These are phyloP conservation scores for Boletus tomentosulus DNA, from an alignment of 768 basidiomycete species.

Conservation along the genomic window DNA sequence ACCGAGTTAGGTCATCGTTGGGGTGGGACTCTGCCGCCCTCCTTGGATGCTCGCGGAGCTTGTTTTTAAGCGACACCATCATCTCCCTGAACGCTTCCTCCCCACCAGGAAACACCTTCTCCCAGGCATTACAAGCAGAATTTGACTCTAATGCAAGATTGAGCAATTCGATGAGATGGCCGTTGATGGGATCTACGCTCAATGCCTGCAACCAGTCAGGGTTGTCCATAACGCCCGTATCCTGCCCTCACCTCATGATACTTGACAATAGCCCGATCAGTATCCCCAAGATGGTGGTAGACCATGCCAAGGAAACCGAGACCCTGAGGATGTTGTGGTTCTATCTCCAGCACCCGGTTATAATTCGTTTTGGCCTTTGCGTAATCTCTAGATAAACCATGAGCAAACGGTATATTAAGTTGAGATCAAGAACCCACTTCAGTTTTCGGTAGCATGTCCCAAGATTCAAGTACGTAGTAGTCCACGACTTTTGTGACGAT, in stretches of 20 bases:
- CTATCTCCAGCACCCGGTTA: constrained; percentile 76
- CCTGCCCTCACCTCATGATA: constrained; percentile 78
- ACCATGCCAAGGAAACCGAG: constrained; percentile 90
- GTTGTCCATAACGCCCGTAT: neutral
- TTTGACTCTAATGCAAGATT: constrained; percentile 70
- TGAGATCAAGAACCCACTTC: constrained; percentile 45
- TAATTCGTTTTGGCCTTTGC: constrained; percentile 73
- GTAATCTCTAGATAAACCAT: constrained; percentile 36
- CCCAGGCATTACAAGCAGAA: constrained; percentile 30
- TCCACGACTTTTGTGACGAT: constrained; percentile 80
- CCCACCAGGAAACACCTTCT: constrained; percentile 33
- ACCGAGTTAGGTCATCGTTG: constrained; percentile 14
- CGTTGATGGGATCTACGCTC: constrained; percentile 79
- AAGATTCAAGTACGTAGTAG: constrained; percentile 86
- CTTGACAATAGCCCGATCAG: constrained; percentile 78
- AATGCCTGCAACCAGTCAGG: constrained; percentile 48
- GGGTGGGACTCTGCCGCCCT: constrained; percentile 13
- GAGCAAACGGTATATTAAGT: neutral
- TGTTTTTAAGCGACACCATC: constrained; percentile 31
- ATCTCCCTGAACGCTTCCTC: constrained; percentile 31
- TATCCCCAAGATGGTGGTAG: constrained; percentile 66
- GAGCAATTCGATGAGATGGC: constrained; percentile 74
- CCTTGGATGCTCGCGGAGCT: constrained; percentile 23
- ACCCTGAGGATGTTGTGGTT: constrained; percentile 78
- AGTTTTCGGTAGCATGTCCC: constrained; percentile 85